Conservation (phyloP, 192 early-diverging fungal species). For the Backusella macrospora region DNA sequence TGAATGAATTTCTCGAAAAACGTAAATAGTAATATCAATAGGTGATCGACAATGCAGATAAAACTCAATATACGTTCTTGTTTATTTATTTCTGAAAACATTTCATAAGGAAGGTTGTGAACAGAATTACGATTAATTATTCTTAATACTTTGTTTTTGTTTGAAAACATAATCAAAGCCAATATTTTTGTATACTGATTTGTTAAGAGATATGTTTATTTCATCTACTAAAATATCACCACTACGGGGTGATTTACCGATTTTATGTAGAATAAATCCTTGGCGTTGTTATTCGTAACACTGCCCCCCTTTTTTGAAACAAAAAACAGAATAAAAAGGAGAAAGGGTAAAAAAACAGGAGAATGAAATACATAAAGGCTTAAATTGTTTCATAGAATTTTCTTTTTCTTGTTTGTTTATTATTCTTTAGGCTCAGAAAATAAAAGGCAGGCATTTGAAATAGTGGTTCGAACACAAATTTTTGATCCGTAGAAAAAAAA, state of each 20-base stretch:
- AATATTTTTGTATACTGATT: not conserved
- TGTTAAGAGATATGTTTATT: not conserved
- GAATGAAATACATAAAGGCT: not conserved
- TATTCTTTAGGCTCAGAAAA: not conserved
- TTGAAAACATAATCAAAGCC: not conserved
- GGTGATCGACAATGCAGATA: slow-evolving; percentile 5
- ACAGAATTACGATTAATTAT: not conserved
- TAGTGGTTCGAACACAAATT: not conserved
- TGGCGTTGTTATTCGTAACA: slow-evolving; percentile 2
- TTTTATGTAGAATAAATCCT: not conserved
- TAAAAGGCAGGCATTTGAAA: not conserved
- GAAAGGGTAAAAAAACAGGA: not conserved
- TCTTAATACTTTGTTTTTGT: not conserved
- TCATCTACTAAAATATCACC: not conserved
- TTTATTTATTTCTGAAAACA: not conserved
- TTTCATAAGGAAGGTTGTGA: not conserved
- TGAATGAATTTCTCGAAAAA: not conserved
- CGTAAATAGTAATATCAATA: not conserved
- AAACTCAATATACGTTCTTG: not conserved
- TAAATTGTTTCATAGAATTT: not conserved
- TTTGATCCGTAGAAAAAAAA: slow-evolving; percentile 1
- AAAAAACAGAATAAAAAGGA: not conserved
- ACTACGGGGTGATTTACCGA: slow-evolving; percentile 6
- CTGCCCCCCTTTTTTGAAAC: slow-evolving; percentile 5
- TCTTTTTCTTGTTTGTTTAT: not conserved